Evolutionary conservation across 2,329 filamentous ascomycete species (phyloP), one percentile per base, ranked within the genome.

Genomic region (Aspergillus latus): DNA sequence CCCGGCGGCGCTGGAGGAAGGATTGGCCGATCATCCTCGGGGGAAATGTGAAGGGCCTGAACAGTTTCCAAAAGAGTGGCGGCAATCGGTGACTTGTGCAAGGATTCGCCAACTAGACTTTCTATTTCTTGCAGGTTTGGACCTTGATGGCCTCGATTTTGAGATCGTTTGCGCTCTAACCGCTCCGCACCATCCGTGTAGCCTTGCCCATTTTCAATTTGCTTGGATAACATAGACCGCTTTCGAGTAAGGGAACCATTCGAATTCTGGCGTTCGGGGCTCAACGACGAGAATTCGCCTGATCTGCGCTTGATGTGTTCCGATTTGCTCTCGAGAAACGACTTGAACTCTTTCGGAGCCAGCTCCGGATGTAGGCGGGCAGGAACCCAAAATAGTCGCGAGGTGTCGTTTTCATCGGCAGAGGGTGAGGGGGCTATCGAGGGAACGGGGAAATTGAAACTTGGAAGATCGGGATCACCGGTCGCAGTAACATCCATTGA

Each of bases 321-420:
- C 10, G 97, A 90, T 68, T 92, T 87, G 60, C 92, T 95, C 68
- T 99, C 93, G 2, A 99, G 83, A 64, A 97, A 99, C 1, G 88
- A 93, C 74, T 96, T 97, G 80, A 97, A 99, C 65, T 97, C 94
- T 68, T 89, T 92, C 1, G 94, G 94, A 2, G 94, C 94, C 48
- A 99, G 80, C 74, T 99, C 94, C 0, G 94, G 94, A 67, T 99
- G 94, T 29, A 99, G 83, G 57, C 92, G 86, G 26, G 94, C 94
- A 4, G 94, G 94, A 5, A 99, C 94, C 94, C 94, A 99, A 63
- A 97, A 89, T 57, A 97, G 77, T 60, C 92, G 84, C 2, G 92
- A 92, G 6, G 91, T 86, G 70, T 97, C 93, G 65, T 92, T 88
- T 70, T 96, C 92, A 66, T 95, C 88, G 60, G 70, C 71, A 5